Conservation (phyloP, 805 yeast genomes). For the Kodamaea nitidulidarum region DNA sequence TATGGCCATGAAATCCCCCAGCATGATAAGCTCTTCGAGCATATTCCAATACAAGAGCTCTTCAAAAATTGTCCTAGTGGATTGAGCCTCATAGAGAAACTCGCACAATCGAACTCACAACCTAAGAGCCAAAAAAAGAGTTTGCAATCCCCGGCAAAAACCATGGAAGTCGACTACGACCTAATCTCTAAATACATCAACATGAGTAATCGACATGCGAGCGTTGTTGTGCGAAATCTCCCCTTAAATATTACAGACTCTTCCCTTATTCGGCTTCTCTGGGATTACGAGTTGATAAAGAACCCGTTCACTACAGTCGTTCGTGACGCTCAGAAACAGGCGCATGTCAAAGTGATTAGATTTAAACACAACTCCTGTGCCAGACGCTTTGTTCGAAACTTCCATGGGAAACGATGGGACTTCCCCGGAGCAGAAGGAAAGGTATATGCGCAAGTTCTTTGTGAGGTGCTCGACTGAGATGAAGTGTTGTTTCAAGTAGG, state of each 20-base stretch:
- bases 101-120: conserved; percentile 4
- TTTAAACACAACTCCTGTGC: conserved; percentile 48
- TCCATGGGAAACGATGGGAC: conserved; percentile 48
- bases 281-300: conserved; percentile 47
- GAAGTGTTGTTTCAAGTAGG: too few relatives aligned
- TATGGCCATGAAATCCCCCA: conserved; percentile 2
- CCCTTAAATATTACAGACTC: conserved; percentile 41
- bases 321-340: conserved; percentile 26
- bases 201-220: conserved; percentile 17
- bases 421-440: conserved; percentile 23
- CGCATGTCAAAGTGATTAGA: conserved; percentile 30
- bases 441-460: conserved; percentile 34
- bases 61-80: conserved; percentile 7
- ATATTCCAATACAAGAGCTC: conserved; percentile 5
- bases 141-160: too few relatives aligned
- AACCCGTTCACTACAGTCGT: conserved; percentile 20
- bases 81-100: conserved; percentile 2
- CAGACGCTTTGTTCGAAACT: conserved; percentile 45
- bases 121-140: background rate
- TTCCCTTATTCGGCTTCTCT: conserved; percentile 37
- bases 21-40: background rate
- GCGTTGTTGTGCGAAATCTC: conserved; percentile 42
- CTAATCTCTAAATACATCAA: conserved; percentile 15
- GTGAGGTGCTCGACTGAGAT: conserved; percentile 28
- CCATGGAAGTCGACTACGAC: conserved; percentile 9